Evolutionary conservation across 495 filamentous ascomycete species (phyloP).

Genomic region (Thozetella sp.): DNA sequence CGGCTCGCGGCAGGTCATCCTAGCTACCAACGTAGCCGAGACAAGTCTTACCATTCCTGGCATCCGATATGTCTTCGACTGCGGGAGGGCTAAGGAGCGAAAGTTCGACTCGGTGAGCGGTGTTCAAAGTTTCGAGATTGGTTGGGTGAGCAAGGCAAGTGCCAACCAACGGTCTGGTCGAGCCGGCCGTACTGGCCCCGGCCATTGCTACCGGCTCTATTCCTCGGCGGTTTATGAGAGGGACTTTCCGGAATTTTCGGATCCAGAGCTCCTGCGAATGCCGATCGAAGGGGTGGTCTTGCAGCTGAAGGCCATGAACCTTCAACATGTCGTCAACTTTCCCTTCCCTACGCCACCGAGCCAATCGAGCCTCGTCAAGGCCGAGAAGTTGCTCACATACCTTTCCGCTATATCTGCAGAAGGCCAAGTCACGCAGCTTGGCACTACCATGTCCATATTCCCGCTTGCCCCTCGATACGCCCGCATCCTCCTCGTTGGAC

Average conservation of each 20-base stretch:
- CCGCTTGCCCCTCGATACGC: slow-evolving; percentile 89
- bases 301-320: slow-evolving; percentile 93
- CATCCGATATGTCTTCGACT: slow-evolving; percentile 93
- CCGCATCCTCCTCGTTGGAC: slow-evolving; percentile 85
- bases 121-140: slow-evolving; percentile 92
- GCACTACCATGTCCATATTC: slow-evolving; percentile 80
- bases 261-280: slow-evolving; percentile 88
- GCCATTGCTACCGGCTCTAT: slow-evolving; percentile 93
- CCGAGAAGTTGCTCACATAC: slow-evolving; percentile 82
- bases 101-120: slow-evolving; percentile 82
- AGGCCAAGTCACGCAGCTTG: slow-evolving; percentile 77
- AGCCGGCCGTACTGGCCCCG: slow-evolving; percentile 93
- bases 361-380: slow-evolving; percentile 74
- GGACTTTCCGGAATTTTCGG: slow-evolving; percentile 83
- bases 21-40: slow-evolving; percentile 97
- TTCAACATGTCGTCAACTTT: slow-evolving; percentile 90
- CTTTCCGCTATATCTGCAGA: slow-evolving; percentile 65
- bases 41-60: slow-evolving; percentile 96
- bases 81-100: slow-evolving; percentile 88
- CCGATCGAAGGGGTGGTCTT: slow-evolving; percentile 92
- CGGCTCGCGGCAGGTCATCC: slow-evolving; percentile 81
- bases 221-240: slow-evolving; percentile 93
- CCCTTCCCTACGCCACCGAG: slow-evolving; percentile 96
- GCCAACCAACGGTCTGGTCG: slow-evolving; percentile 91
- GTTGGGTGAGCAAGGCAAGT: slow-evolving; percentile 97